Conservation (phyloP, 83 land plant genomes). For the Picea abies region DNA sequence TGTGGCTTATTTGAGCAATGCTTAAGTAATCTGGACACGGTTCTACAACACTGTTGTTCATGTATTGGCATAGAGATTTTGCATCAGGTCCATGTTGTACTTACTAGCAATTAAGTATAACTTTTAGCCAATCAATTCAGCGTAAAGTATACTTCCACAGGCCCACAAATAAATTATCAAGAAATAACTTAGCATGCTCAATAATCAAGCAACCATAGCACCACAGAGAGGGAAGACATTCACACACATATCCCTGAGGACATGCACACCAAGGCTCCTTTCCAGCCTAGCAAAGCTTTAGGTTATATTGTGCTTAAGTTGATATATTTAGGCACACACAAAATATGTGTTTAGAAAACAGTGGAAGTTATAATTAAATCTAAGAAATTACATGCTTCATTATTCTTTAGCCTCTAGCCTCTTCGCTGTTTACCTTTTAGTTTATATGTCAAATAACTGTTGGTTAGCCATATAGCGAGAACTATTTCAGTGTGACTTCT, state of each 20-base stretch:
- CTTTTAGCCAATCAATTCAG: not conserved
- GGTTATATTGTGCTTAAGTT: not conserved
- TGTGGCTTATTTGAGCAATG: not conserved
- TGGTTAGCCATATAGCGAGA: not conserved
- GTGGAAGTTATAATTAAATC: not conserved
- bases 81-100: not conserved
- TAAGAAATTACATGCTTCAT: not conserved
- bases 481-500: not conserved
- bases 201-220: not conserved
- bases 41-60: not conserved
- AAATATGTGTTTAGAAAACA: conserved; percentile 3
- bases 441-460: not conserved
- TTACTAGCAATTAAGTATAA: not conserved
- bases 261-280: not conserved
- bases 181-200: not conserved
- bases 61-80: not conserved
- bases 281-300: not conserved
- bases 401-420: not conserved
- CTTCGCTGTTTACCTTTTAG: not conserved
- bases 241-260: not conserved
- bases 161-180: not conserved
- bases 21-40: not conserved
- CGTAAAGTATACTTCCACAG: not conserved
- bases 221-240: not conserved
- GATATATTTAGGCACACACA: not conserved